A percentile compares a stretch with the other conserved stretches of the same genome.
These are phyloP conservation scores for Phialemonium atrogriseum DNA, from an alignment of 2,329 filamentous ascomycete genomes.

Conservation along the genomic window DNA sequence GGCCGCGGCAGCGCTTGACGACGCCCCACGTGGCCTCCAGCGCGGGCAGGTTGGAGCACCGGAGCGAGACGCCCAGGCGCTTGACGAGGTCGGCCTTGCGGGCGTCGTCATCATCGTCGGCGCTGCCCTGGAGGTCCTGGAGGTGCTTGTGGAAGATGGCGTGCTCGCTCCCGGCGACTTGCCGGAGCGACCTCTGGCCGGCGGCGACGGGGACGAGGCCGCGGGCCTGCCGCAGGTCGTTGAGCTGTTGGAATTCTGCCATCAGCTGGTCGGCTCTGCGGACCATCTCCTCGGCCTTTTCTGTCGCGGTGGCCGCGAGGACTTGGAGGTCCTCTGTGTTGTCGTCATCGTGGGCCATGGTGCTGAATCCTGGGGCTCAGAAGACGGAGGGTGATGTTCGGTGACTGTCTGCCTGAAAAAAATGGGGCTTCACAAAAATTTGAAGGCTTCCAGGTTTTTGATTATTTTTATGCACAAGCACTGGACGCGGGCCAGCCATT, in stretches of 20 bases:
- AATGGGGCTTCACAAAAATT: no score
- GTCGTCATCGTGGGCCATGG: background rate
- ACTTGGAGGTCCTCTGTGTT: background rate
- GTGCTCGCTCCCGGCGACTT: background rate
- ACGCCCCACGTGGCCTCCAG: background rate
- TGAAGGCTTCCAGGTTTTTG: no score
- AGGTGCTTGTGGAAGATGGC: background rate
- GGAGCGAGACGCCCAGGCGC: background rate
- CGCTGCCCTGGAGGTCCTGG: background rate
- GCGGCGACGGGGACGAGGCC: background rate
- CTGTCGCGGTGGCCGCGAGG: background rate
- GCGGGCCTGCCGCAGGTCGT: background rate
- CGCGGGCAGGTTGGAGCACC: background rate
- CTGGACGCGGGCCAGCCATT: no score
- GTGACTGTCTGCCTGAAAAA: no score
- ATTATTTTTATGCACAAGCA: no score
- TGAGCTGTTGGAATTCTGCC: background rate
- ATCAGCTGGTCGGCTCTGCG: background rate
- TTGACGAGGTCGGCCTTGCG: background rate
- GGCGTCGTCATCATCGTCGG: background rate
- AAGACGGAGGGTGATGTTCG: no score
- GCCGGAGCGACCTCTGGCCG: background rate
- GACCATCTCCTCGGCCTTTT: slow-evolving; percentile 1
- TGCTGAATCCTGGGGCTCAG: no score
- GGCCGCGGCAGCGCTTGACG: slow-evolving; percentile 1